A percentile compares a stretch with the other conserved stretches of the same genome.
Conservation (phyloP, 1,284 basidiomycete genomes). For the Puccinia coronata region DNA sequence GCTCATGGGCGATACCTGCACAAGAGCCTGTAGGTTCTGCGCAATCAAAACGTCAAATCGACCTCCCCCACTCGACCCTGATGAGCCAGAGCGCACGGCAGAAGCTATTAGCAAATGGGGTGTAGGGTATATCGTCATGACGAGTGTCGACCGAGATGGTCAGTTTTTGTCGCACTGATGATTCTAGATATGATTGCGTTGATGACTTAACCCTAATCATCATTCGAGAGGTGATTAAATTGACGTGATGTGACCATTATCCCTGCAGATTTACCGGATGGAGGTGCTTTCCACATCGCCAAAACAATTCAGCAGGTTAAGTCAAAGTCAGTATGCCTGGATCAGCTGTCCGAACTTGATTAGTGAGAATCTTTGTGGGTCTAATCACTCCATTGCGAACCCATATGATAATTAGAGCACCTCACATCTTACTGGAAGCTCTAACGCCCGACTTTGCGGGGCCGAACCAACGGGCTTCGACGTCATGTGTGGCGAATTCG, state of each 20-base stretch:
- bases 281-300: slow-evolving; percentile 90
- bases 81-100: slow-evolving; percentile 97
- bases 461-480: slow-evolving; percentile 66
- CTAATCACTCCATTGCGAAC: not conserved
- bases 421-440: slow-evolving; percentile 93
- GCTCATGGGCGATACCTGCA: slow-evolving; percentile 99
- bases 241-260: not conserved
- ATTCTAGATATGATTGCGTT: not conserved
- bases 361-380: not conserved
- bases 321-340: slow-evolving; percentile 69
- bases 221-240: not conserved
- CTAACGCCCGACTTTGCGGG: slow-evolving; percentile 93
- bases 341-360: not conserved
- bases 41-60: slow-evolving; percentile 89
- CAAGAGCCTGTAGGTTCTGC: slow-evolving; percentile 95
- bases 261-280: slow-evolving; percentile 79
- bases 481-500: slow-evolving; percentile 81
- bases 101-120: slow-evolving; percentile 99
- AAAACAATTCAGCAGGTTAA: slow-evolving; percentile 94
- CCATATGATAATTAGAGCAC: slow-evolving; percentile 66
- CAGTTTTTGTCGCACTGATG: slow-evolving; percentile 7
- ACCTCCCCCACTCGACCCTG: slow-evolving; percentile 87
- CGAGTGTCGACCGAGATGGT: slow-evolving; percentile 96
- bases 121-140: slow-evolving; percentile 95
- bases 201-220: too few species aligned